A percentile compares a stretch with the other conserved stretches of the same genome.
phyloP scores from a whole-genome alignment of 345 rosid genomes.

The Eucalyptus melliodora region DNA sequence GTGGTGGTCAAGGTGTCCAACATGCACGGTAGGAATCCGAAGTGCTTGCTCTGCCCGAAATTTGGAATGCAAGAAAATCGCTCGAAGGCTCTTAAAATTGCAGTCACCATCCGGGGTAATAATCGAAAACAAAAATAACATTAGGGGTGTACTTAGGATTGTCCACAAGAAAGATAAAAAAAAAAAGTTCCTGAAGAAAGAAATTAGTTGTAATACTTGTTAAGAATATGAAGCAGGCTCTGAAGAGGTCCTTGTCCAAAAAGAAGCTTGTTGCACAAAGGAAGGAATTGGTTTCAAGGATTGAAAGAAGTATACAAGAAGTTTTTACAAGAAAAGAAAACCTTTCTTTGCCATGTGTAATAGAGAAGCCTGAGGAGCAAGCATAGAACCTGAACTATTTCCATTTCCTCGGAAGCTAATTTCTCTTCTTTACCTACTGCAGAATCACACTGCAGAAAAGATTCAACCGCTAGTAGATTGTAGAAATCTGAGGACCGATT shows the following conservation, averaged over 20 bases:
- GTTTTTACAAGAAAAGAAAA: not conserved
- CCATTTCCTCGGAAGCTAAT: not conserved
- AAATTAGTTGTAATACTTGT: not conserved
- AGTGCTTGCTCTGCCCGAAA: not conserved
- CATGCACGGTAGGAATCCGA: not conserved
- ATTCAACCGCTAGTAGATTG: not conserved
- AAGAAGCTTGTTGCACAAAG: not conserved
- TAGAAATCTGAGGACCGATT: not conserved
- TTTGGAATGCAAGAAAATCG: not conserved
- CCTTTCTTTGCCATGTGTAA: not conserved
- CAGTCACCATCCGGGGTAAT: not conserved
- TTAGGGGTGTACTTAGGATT: not conserved
- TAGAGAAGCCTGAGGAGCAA: not conserved
- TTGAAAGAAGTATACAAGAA: not conserved
- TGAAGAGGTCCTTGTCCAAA: not conserved
- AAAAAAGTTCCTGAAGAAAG: not conserved
- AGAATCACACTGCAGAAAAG: not conserved
- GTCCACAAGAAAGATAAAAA: not conserved
- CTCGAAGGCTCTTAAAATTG: slow-evolving; percentile 7
- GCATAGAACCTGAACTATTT: not conserved
- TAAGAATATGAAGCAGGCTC: not conserved
- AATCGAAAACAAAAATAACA: not conserved
- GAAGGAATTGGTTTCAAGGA: not conserved
- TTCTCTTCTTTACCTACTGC: not conserved
- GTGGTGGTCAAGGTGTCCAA: slow-evolving; percentile 6